These are phyloP conservation scores for Termitomyces sp. DNA, from an alignment of 768 basidiomycete species.

Conservation along the genomic window DNA sequence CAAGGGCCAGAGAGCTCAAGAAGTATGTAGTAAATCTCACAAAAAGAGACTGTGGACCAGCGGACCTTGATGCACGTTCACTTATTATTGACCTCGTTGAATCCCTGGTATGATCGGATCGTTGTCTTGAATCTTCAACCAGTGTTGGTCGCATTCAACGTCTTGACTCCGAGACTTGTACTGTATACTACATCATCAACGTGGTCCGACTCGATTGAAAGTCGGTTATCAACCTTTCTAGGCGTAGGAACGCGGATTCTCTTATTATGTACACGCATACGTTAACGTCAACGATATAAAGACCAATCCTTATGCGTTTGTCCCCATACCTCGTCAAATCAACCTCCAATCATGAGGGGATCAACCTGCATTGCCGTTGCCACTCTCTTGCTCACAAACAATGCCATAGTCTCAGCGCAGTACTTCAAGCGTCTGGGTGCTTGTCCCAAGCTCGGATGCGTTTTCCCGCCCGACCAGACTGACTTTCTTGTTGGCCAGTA, in stretches of 20 bases:
- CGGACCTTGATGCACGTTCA: not conserved
- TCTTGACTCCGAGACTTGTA: not conserved
- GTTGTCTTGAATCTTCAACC: too few species aligned
- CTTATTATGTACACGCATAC: not conserved
- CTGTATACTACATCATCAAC: not conserved
- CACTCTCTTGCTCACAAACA: not conserved
- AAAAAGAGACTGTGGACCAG: not conserved
- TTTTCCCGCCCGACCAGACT: conserved; percentile 39
- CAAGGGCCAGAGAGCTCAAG: not conserved
- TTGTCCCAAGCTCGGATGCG: conserved; percentile 35
- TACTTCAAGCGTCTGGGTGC: conserved; percentile 34
- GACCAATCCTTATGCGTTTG: too few species aligned
- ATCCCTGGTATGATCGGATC: too few species aligned
- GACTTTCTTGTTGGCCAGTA: conserved; percentile 37
- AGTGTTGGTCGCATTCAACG: not conserved
- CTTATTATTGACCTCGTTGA: too few species aligned
- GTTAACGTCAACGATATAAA: not conserved
- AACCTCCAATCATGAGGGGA: not conserved
- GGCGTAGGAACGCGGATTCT: not conserved
- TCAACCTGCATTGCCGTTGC: not conserved
- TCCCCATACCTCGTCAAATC: not conserved
- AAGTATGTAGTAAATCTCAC: not conserved
- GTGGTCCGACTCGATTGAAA: not conserved
- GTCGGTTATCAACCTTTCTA: not conserved
- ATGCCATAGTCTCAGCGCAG: conserved; percentile 21